A percentile compares a stretch with the other conserved stretches of the same genome.
These are phyloP conservation scores for Cladosporium halotolerans DNA, from an alignment of 2,329 filamentous ascomycete genomes.

Conservation along the genomic window DNA sequence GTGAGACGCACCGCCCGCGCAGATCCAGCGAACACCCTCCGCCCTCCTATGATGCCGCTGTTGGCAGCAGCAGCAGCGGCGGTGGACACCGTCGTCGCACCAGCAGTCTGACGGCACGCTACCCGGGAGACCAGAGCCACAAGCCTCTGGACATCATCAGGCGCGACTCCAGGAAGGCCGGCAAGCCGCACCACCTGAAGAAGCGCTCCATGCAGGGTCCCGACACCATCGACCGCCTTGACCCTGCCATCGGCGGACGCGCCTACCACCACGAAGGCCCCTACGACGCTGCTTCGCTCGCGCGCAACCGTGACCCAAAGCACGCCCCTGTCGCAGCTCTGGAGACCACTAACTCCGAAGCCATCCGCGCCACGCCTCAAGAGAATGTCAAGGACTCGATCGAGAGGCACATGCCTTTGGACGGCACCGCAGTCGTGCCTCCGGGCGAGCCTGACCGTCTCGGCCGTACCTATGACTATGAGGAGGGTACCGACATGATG, in stretches of 20 bases:
- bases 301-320: constrained; percentile 59
- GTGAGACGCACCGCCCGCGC: constrained; percentile 5
- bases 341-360: constrained; percentile 64
- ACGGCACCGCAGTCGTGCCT: constrained; percentile 72
- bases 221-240: constrained; percentile 76
- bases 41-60: constrained; percentile 20
- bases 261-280: constrained; percentile 86
- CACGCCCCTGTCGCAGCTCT: constrained; percentile 72
- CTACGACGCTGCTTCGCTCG: constrained; percentile 73
- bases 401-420: constrained; percentile 66
- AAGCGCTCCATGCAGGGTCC: constrained; percentile 61
- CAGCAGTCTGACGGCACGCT: constrained; percentile 54
- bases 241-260: constrained; percentile 55
- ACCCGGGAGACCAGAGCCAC: constrained; percentile 58
- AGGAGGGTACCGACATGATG: constrained; percentile 84
- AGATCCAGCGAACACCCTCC: constrained; percentile 17
- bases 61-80: constrained; percentile 16
- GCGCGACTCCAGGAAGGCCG: constrained; percentile 57
- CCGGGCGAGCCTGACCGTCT: constrained; percentile 62
- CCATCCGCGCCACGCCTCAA: constrained; percentile 70
- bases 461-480: constrained; percentile 68
- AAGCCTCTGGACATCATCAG: constrained; percentile 62
- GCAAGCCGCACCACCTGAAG: constrained; percentile 59
- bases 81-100: constrained; percentile 34
- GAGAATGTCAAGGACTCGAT: constrained; percentile 74